Conservation (phyloP, 2,329 filamentous ascomycete genomes). For the Fusarium subtropicale region DNA sequence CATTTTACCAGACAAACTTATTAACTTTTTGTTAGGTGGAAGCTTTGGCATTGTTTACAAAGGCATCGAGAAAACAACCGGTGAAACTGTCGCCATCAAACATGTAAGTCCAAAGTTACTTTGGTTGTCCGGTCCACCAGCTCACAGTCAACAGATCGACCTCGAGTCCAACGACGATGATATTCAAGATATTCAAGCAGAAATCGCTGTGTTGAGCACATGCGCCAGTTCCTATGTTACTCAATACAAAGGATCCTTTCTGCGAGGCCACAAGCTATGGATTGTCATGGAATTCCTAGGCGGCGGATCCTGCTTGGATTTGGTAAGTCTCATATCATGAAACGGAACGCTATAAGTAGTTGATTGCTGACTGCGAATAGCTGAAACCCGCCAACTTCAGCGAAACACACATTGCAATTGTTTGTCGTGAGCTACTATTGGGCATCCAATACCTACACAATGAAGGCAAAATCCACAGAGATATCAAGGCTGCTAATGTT, state of each 20-base stretch:
- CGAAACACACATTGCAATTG: slow-evolving; percentile 91
- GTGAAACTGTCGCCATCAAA: slow-evolving; percentile 96
- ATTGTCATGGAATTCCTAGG: slow-evolving; percentile 99
- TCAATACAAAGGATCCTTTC: slow-evolving; percentile 95
- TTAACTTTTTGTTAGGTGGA: slow-evolving; percentile 71
- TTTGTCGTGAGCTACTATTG: slow-evolving; percentile 89
- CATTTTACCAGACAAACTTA: background rate
- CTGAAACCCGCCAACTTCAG: slow-evolving; percentile 90
- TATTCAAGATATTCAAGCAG: slow-evolving; percentile 97
- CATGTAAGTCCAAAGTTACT: slow-evolving; percentile 70
- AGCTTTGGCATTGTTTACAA: slow-evolving; percentile 99
- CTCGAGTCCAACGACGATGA: slow-evolving; percentile 99
- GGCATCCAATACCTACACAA: slow-evolving; percentile 93
- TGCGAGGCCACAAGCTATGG: slow-evolving; percentile 97
- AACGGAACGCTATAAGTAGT: slow-evolving; percentile 4
- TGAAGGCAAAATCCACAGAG: slow-evolving; percentile 95
- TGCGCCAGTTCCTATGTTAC: slow-evolving; percentile 95
- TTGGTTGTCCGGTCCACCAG: slow-evolving; percentile 30
- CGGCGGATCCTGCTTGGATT: slow-evolving; percentile 92
- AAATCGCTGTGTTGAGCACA: slow-evolving; percentile 94
- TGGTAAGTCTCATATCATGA: slow-evolving; percentile 66
- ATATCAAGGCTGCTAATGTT: slow-evolving; percentile 97
- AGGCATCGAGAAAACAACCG: slow-evolving; percentile 89
- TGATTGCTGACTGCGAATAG: slow-evolving; percentile 57
- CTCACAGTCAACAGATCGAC: slow-evolving; percentile 77